These are phyloP conservation scores for Atkinsonella hypoxylon DNA, from an alignment of 2,329 filamentous ascomycete species.

Conservation along the genomic window DNA sequence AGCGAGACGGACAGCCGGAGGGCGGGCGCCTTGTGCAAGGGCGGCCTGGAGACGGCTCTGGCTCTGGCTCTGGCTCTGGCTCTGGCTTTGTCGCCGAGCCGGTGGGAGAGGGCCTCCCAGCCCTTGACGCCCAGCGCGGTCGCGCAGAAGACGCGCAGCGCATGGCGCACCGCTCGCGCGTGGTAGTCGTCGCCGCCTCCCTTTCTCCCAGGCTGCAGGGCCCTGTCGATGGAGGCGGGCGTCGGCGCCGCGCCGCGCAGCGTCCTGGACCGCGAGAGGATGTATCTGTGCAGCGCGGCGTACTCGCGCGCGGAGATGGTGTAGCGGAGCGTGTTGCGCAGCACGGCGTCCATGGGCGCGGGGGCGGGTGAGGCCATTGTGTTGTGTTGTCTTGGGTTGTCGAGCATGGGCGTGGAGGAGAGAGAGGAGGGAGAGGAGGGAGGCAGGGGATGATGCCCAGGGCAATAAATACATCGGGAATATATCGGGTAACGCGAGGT, in stretches of 20 bases:
- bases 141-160: slow-evolving; percentile 56
- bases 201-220: slow-evolving; percentile 19
- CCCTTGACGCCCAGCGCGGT: slow-evolving; percentile 53
- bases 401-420: no score
- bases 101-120: slow-evolving; percentile 40
- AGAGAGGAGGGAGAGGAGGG: no score
- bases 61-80: no score
- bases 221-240: slow-evolving; percentile 39
- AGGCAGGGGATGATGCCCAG: not conserved
- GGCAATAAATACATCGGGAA: not conserved
- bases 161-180: slow-evolving; percentile 56
- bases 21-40: slow-evolving; percentile 53
- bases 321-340: slow-evolving; percentile 78
- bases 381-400: no score
- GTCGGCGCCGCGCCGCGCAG: slow-evolving; percentile 43
- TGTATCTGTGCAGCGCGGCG: slow-evolving; percentile 68
- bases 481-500: not conserved
- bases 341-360: slow-evolving; percentile 48
- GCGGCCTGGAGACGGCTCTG: no score
- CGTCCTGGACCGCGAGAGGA: slow-evolving; percentile 58
- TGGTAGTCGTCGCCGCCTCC: slow-evolving; percentile 52
- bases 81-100: slow-evolving; percentile 33
- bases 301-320: slow-evolving; percentile 81
- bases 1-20: slow-evolving; percentile 72
- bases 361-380: slow-evolving; percentile 4